Conservation (phyloP, 768 basidiomycete species). For the Astraeus odoratus region DNA sequence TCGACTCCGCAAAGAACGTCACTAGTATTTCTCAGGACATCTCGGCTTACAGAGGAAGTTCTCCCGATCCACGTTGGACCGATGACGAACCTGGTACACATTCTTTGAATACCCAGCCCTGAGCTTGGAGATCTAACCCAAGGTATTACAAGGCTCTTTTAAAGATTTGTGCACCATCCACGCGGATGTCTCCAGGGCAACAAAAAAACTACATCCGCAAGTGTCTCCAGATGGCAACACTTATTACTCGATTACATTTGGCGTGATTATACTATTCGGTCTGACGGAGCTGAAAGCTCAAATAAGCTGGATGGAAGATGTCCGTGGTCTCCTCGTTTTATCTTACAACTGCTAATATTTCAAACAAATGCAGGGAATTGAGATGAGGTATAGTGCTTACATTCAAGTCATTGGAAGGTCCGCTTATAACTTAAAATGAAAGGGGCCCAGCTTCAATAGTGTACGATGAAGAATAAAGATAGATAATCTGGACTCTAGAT, state of each 20-base stretch:
- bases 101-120: no score
- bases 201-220: neutral
- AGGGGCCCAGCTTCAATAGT: no score
- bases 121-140: neutral
- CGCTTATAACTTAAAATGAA: no score
- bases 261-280: constrained; percentile 31
- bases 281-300: constrained; percentile 35
- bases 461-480: no score
- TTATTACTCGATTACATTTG: constrained; percentile 21
- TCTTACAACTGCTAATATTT: no score
- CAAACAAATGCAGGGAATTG: no score
- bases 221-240: neutral
- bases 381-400: no score
- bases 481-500: no score
- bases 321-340: constrained; percentile 5
- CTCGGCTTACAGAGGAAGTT: constrained; percentile 4
- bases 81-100: constrained; percentile 3
- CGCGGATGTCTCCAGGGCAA: constrained; percentile 4
- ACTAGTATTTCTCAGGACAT: neutral
- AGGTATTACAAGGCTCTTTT: constrained; percentile 4
- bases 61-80: constrained; percentile 3
- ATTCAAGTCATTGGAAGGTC: no score
- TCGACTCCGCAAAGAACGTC: neutral
- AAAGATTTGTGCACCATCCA: neutral
- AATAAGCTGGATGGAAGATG: constrained; percentile 33